Evolutionary conservation across 2,329 filamentous ascomycete species (phyloP), one percentile per base, ranked within the genome.

Genomic region (Aspergillus ochraceus): DNA sequence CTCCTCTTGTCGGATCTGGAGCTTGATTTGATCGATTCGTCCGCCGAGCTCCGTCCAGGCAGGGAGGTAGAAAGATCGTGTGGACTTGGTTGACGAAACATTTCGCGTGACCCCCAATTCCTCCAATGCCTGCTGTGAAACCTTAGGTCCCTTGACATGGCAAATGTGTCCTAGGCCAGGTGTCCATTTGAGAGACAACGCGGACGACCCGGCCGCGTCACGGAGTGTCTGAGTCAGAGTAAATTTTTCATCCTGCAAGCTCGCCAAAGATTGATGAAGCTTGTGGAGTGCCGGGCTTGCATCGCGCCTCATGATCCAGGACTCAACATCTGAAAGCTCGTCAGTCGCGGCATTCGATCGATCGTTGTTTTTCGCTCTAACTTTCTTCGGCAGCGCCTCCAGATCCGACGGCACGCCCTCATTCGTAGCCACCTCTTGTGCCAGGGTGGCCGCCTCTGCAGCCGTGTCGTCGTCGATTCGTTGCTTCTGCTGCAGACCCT

Each of bases 111-210:
- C 78, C 51, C 72, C 75, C 54, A 80, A 66, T 10, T 74, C 72
- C 57, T 79, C 74, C 3, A 83, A 62, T 0, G 74, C 71, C 24
- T 74, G 64, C 59, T 80, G 75, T 6, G 84, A 80, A 68, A 95
- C 90, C 73, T 90, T 93, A 49, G 71, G 71, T 36, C 92, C 92
- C 75, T 89, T 95, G 68, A 98, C 85, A 72, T 98, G 93, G 68
- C 90, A 93, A 70, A 96, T 90, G 73, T 99, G 91, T 9, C 95
- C 94, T 2, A 97, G 83, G 14, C 88, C 89, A 0, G 94, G 90
- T 1, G 89, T 92, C 90, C 92, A 98, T 68, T 89, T 90, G 20
- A 99, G 83, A 0, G 87, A 90, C 49, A 98, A 83, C 60, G 84
- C 88, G 6, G 86, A 76, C 11, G 87, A 86, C 59, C 77, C 70